Conservation (phyloP, 441 rosid species). For the Geranium incanum region DNA sequence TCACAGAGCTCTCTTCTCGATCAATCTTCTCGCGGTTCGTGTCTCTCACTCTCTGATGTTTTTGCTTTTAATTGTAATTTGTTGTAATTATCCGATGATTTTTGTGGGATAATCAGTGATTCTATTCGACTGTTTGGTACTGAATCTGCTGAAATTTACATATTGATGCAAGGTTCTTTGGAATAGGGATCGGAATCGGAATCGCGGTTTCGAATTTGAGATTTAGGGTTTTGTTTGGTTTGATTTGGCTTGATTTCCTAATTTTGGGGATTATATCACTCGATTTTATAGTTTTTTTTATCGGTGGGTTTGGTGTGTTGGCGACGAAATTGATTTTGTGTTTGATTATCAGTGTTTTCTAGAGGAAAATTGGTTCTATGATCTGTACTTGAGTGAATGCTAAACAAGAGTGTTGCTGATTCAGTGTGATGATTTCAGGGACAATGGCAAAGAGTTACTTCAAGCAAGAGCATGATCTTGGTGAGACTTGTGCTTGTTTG, state of each 20-base stretch:
- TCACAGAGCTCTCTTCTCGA: neutral
- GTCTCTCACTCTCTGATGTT: neutral
- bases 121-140: neutral
- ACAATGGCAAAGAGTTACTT: conserved; percentile 58
- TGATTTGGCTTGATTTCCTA: too few relatives aligned
- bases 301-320: neutral
- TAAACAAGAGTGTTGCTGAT: neutral
- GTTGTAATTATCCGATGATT: neutral
- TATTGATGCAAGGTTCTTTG: neutral
- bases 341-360: too few relatives aligned
- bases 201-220: neutral
- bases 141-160: neutral
- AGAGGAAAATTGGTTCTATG: neutral
- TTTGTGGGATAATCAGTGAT: neutral
- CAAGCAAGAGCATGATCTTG: conserved; percentile 74
- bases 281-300: neutral
- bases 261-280: neutral
- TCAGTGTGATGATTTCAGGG: conserved; percentile 25
- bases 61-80: neutral
- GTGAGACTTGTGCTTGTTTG: conserved; percentile 21
- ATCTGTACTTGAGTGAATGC: neutral
- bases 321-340: too few relatives aligned
- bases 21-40: conserved; percentile 2
- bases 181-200: neutral
- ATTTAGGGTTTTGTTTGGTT: neutral